Evolutionary conservation across 2,329 filamentous ascomycete species (phyloP), one percentile per base, ranked within the genome.

Genomic region (Xylaria arbuscula): DNA sequence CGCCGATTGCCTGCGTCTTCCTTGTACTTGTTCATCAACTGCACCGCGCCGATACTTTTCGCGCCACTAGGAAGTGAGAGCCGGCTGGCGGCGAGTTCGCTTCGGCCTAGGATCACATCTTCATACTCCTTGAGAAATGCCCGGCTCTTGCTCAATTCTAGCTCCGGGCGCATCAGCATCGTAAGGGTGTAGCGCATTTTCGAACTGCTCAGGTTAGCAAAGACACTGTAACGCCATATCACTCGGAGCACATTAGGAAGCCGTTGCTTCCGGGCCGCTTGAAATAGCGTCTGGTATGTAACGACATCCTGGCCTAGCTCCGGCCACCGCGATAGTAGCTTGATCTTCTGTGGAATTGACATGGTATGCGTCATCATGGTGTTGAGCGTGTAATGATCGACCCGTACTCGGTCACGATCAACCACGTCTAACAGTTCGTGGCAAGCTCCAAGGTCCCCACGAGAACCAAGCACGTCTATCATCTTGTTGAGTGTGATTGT

Each of bases 191-290:
- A 51, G n/a, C 73, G 69, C 72, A 77, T 74, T 34, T 72, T 70
- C 11, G 67, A 59, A 19, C 34, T 69, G 4, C 71, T 70, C 32
- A 50, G 42, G 15, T 54, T 60, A 1, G 66, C 59, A 32, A 74
- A 71, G n/a, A 53, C 70, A 8, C 71, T 67, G 64, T 78, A 78
- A 51, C 73, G 74, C 74, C 73, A 78, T 45, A 78, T 60, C 2
- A 79, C 76, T 34, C 74, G 72, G 45, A 78, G 71, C 74, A 75
- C 72, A 54, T 79, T 79, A 24, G 77, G 76, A 55, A 67, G 69
- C 5, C 73, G 68, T 22, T 58, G 69, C 34, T 45, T 69, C 76
- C 77, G 78, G 19, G 74, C 74, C 1, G 59, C 60, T 48, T 66
- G 58, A 42, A 77, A 78, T 7, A 79, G 66, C 13, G 70, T 19